Evolutionary conservation across 140 eudicot genomes (phyloP), one percentile per base, ranked within the genome.

Genomic region (Bidens hawaiensis): DNA sequence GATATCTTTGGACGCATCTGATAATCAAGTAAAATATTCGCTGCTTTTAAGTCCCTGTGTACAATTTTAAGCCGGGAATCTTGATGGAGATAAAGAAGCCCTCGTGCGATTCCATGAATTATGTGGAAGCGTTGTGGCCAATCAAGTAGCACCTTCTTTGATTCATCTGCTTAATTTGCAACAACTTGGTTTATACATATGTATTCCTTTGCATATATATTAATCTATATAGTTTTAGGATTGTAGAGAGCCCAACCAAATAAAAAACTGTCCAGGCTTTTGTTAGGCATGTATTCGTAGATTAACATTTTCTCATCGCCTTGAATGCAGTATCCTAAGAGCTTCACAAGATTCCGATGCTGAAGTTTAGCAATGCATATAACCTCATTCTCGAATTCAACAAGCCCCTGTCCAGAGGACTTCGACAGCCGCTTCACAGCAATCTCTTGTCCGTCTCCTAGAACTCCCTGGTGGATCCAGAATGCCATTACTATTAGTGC

Each of bases 341-440:
- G 55, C 76, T 33, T 71, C 49, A 71, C 71, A 71, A 71, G 76
- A 63, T 71, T 71, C 30, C 71, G 60, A 51, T 71, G 76, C 6
- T 71, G 71, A 53, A 72, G 71, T 46, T 54, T 68, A 6, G 57
- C 65, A 26, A 55, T 30, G 50, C 65, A 68, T 15, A 55, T 46
- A 23, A 68, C 45, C 41, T 68, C 73, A 42, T 68, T 68, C n/a
- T 67, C 17, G 9, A 67, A 67, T 17, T 66, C 71, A 14, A 30
- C 25, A 24, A 65, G 38, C 22, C 71, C 71, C 4, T 65, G 71
- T 7, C 9, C 33, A 3, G 66, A 60, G 21, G 8, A 60, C 36
- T 60, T 51, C 14, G 63, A 53, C 15, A 54, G 51, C 46, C 64
- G 28, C 24, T 38, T 53, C 41, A 54, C 78, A 57, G 53, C 67